Base-by-base conservation (phyloP, 2,329 filamentous ascomycete species). In the Penicillium sp. region DNA sequence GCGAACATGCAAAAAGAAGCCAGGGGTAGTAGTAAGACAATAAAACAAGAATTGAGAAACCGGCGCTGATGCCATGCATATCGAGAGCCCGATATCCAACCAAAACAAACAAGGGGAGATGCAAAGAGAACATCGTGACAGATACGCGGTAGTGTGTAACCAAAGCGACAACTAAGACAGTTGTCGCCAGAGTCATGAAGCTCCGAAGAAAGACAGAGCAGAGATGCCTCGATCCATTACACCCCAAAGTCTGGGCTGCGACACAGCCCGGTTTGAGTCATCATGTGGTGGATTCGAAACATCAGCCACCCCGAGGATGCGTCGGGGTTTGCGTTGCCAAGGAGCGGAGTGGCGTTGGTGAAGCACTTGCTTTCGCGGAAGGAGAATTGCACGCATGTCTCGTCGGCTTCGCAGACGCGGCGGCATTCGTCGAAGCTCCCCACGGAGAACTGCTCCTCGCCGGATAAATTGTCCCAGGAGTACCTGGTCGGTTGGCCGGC, bases 401-500 rank as follows among this genome's bases (percentile, higher is more conserved):
- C 45, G 7, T 53, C 41, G 4, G 37, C 33, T 8, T 56, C 48
- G 43, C 64, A 67, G 25, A 57, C 27, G 2, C 47, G 33, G 16
- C 59, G 54, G 20, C 64, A 67, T 17, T 63, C 62, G 15, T 60
- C 48, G 36, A 63, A 59, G 8, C 49, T 53, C 32, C 50, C 41
- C 8, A 58, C 42, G 20, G 48, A 38, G 2, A 51, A 46, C 8
- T 64, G 59, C 29, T 61, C 58, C 6, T 65, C 54, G 39, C 48
- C 47, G 21, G 62, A 57, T 8, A 65, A 50, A 25, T 67, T 67
- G 44, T 67, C 62, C 64, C 64, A 67, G 37, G 51, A 50, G 2
- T 39, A 19, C 15, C 49, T 37, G 25, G 52, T 45, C 30, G 60
- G 57, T 10, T 55, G 44, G 11, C 51, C 36, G 19, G 49, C 46